Base-by-base conservation (phyloP, 2,329 filamentous ascomycete genomes). In the Pestalotiopsis sp. region DNA sequence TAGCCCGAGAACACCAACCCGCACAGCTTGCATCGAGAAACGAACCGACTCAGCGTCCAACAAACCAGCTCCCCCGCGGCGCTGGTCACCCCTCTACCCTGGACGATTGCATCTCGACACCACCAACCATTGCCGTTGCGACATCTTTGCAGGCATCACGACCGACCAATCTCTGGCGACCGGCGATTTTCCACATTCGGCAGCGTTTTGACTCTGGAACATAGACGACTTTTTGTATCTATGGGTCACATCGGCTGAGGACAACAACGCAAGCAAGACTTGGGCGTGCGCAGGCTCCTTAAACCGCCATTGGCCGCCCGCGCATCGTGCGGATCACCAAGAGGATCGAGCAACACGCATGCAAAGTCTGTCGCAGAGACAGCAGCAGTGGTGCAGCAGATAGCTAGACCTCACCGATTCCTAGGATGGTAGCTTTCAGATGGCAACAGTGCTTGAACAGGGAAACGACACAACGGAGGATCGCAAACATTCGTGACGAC, bases 361-460 rank as follows among this genome's bases (percentile, higher is more conserved):
- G 62, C 39, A 25, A 56, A 14, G 45, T 23, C 45, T 25, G n/a
- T 45, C 39, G 25, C 39, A 14, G 31, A 27, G 36, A 60, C 25
- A 45, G 39, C 23, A 20, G 27, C 39, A 31, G 20, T 17, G 49
- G 13, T 17, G 27, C 63, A 45, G 25, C 45, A 56, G 17, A 20
- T 25, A 57, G 63, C 41, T 49, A 56, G 11, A 66, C 17, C 31
- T 17, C n/a, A 27, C 64, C 23, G 60, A 56, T 27, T 62, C n/a
- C 27, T 67, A 67, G 66, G 52, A 67, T 67, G 66, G 45, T 61
- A 67, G 66, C 5, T 58, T 38, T 36, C 52, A 58, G 66, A 63
- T 63, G 59, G 57, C 66, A 49, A 57, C 66, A 63, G 25, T 63
- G 25, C 31, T 67, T 56, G 59, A 49, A n/a, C 65, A 56, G 31